Evolutionary conservation across 208 protist species (phyloP).

Genomic region (Angomonas deanei): DNA sequence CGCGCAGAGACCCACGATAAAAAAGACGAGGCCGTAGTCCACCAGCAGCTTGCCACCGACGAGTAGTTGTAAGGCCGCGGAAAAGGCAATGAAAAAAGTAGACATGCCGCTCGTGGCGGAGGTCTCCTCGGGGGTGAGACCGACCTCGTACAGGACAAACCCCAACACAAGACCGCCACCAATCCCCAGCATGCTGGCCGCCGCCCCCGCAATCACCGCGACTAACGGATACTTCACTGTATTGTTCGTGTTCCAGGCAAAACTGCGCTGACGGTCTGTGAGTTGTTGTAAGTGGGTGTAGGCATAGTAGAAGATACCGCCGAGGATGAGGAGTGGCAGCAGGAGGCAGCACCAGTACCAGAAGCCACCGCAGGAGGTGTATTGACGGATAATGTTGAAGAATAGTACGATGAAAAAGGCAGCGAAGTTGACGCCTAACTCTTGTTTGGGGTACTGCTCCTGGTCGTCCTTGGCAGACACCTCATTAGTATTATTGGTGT

Average conservation of each 20-base stretch:
- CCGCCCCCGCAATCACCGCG: slow-evolving; percentile 63
- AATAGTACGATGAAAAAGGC: slow-evolving; percentile 60
- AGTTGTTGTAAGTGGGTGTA: not conserved
- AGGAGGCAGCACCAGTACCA: slow-evolving; percentile 47
- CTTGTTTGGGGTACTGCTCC: slow-evolving; percentile 51
- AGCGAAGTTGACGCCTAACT: slow-evolving; percentile 40
- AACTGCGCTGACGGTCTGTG: slow-evolving; percentile 11
- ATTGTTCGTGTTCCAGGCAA: slow-evolving; percentile 53
- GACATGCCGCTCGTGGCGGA: slow-evolving; percentile 68
- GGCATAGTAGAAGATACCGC: slow-evolving; percentile 33
- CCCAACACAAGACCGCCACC: slow-evolving; percentile 78
- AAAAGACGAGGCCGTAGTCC: slow-evolving; percentile 62
- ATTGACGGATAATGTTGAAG: slow-evolving; percentile 54
- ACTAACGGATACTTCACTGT: slow-evolving; percentile 55
- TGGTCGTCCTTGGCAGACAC: slow-evolving; percentile 14
- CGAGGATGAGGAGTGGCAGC: slow-evolving; percentile 28
- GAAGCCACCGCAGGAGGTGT: slow-evolving; percentile 30
- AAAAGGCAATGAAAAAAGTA: slow-evolving; percentile 81
- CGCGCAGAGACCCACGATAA: slow-evolving; percentile 46
- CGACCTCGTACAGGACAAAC: slow-evolving; percentile 79
- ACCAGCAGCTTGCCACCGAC: slow-evolving; percentile 43
- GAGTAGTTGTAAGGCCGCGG: slow-evolving; percentile 44
- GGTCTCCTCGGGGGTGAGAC: slow-evolving; percentile 61
- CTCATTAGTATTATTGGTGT: not conserved
- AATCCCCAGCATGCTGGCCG: slow-evolving; percentile 78